These are phyloP conservation scores for Acer yangbiense DNA, from an alignment of 345 rosid species.

Conservation along the genomic window DNA sequence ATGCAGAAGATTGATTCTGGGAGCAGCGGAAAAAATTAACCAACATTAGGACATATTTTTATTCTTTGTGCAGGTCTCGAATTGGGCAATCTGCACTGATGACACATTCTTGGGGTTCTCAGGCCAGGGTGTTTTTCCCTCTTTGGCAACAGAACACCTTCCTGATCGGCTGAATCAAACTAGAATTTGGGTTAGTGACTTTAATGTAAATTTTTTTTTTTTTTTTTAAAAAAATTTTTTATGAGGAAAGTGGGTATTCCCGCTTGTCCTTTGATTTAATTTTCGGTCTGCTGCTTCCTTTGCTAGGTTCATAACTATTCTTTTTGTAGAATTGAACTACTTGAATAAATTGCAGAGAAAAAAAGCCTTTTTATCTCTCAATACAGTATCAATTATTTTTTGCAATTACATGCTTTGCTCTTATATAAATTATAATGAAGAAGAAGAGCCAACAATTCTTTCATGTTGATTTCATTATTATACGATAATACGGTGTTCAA, in stretches of 20 bases:
- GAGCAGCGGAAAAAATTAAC: constrained; percentile 48
- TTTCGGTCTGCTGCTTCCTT: constrained; percentile 41
- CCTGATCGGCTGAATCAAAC: constrained; percentile 37
- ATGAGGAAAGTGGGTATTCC: constrained; percentile 35
- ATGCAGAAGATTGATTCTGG: constrained; percentile 33
- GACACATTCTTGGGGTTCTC: constrained; percentile 56
- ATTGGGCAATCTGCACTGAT: constrained; percentile 38
- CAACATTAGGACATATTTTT: constrained; percentile 44
- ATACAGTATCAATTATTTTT: not conserved
- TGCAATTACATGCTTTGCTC: not conserved
- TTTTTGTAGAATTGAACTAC: constrained; percentile 40
- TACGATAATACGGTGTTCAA: no score
- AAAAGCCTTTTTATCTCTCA: constrained; percentile 16
- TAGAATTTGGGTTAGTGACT: constrained; percentile 35
- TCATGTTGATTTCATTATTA: no score
- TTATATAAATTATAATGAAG: no score
- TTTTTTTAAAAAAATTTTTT: constrained; percentile 18
- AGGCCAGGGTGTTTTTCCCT: constrained; percentile 46
- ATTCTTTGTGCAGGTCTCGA: constrained; percentile 64
- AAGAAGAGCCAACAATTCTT: no score
- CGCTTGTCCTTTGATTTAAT: constrained; percentile 22
- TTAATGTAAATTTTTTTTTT: constrained; percentile 40
- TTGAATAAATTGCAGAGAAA: constrained; percentile 25
- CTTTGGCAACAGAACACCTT: constrained; percentile 51
- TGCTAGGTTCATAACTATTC: constrained; percentile 37